Base-by-base conservation (phyloP, 345 rosid species). In the Salix dunnii region DNA sequence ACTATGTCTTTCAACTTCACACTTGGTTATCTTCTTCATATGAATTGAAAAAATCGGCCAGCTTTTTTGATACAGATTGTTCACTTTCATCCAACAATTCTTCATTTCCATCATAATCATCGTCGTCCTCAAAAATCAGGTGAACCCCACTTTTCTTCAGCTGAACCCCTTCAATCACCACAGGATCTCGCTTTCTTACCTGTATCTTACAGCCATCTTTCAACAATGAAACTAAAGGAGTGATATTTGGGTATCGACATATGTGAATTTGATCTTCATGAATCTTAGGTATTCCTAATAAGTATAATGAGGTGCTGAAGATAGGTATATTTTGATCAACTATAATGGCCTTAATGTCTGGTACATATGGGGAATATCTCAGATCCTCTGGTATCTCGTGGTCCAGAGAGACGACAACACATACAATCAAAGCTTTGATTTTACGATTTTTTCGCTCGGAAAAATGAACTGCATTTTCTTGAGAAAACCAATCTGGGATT, bases 401-500 rank as follows among this genome's bases (percentile, higher is more conserved):
- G 58, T 83, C 75, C 25, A 87, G 4, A 79, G 94, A 81, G 79
- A 91, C 75, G 16, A 89, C 89, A 6, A 85, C 90, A 2, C 84
- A 87, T 1, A 91, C 13, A 51, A 89, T 71, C 66, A 91, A 72
- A 21, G 83, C 89, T 77, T 48, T 87, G 40, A 92, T 77, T 68
- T 80, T 70, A 1, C 42, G 70, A 84, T 85, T 90, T 33, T 72
- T 82, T 0, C 49, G 89, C 77, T 84, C 78, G 42, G 88, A 69
- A 60, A 77, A 87, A 5, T 35, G 18, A 1, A n/a, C 70, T 14
- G 84, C 65, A 5, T 28, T 61, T 11, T 82, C 87, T 51, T 76
- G 85, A 38, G 80, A 65, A 76, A 89, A 86, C 94, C 94, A 92
- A 60, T 75, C 65, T 10, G 95, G 95, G 62, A 87, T 71, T 51